phyloP scores from a whole-genome alignment of 163 green algal species.

The Smithsoniella earleae region DNA sequence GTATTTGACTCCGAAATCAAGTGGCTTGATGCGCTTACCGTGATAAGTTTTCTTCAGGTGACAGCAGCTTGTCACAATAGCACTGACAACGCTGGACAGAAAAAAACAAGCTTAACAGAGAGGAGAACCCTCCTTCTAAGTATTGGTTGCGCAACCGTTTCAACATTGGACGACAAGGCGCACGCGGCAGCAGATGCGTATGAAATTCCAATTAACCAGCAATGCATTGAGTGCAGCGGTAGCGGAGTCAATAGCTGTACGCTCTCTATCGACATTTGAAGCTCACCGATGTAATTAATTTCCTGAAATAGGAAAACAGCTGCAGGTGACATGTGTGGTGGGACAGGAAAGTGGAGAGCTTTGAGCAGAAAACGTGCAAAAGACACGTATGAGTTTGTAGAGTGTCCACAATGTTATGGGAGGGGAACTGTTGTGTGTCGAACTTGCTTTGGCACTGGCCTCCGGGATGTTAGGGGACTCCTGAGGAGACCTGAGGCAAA shows the following conservation, averaged over 20 bases:
- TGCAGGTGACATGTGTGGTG: constrained; percentile 92
- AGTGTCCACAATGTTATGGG: constrained; percentile 95
- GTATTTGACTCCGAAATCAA: no score
- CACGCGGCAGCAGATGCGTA: constrained; percentile 25
- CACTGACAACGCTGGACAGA: no score
- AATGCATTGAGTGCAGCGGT: constrained; percentile 26
- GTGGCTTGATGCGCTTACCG: no score
- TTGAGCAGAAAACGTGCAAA: constrained; percentile 84
- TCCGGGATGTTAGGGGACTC: constrained; percentile 81
- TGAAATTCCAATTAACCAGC: constrained; percentile 17
- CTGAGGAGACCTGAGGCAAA: constrained; percentile 83
- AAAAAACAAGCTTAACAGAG: no score
- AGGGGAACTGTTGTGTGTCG: constrained; percentile 80
- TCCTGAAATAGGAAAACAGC: no score
- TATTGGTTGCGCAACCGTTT: no score
- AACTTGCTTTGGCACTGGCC: constrained; percentile 88
- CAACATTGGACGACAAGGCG: no score
- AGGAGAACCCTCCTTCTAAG: no score
- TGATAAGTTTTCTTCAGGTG: no score
- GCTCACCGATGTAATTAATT: no score
- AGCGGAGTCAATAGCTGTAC: constrained; percentile 17
- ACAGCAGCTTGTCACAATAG: no score
- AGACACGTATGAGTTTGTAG: constrained; percentile 94
- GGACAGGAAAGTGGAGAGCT: constrained; percentile 92
- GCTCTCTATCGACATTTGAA: background rate